A percentile compares a stretch with the other conserved stretches of the same genome.
Evolutionary conservation across 2,329 filamentous ascomycete genomes (phyloP).

Genomic region (Verticillium nubilum): DNA sequence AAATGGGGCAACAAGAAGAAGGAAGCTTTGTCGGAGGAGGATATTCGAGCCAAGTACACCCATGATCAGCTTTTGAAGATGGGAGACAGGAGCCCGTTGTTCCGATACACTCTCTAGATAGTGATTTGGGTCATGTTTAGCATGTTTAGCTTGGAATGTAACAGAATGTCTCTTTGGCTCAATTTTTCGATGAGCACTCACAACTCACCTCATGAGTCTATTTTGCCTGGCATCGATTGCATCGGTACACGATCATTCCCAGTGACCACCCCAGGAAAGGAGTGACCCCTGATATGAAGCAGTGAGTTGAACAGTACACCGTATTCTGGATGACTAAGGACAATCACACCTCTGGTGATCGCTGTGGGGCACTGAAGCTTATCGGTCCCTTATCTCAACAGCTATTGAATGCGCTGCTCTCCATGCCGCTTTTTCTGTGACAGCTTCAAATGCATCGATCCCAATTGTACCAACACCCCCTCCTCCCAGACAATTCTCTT

Average conservation of each 20-base stretch:
- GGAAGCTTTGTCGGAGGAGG: slow-evolving; percentile 17
- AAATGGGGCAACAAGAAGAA: slow-evolving; percentile 20
- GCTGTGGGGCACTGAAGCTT: not conserved
- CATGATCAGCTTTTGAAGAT: slow-evolving; percentile 12
- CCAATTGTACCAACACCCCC: not conserved
- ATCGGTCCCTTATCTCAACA: not conserved
- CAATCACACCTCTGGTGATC: not conserved
- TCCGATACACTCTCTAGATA: slow-evolving; percentile 12
- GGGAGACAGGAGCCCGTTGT: slow-evolving; percentile 15
- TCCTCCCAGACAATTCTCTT: not conserved
- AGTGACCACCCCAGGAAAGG: not conserved
- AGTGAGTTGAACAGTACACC: too few species aligned
- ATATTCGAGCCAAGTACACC: slow-evolving; percentile 12
- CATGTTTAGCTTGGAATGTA: too few species aligned
- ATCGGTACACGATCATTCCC: too few species aligned
- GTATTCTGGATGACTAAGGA: not conserved
- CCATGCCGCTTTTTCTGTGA: not conserved
- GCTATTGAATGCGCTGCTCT: not conserved
- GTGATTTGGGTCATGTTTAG: too few species aligned
- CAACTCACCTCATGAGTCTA: too few species aligned
- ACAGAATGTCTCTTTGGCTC: too few species aligned
- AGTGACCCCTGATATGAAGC: not conserved
- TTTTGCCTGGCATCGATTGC: too few species aligned
- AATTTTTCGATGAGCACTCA: too few species aligned
- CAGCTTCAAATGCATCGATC: not conserved